phyloP scores from a whole-genome alignment of 1,284 basidiomycete species.

The Fistulinella cinereoalba region DNA sequence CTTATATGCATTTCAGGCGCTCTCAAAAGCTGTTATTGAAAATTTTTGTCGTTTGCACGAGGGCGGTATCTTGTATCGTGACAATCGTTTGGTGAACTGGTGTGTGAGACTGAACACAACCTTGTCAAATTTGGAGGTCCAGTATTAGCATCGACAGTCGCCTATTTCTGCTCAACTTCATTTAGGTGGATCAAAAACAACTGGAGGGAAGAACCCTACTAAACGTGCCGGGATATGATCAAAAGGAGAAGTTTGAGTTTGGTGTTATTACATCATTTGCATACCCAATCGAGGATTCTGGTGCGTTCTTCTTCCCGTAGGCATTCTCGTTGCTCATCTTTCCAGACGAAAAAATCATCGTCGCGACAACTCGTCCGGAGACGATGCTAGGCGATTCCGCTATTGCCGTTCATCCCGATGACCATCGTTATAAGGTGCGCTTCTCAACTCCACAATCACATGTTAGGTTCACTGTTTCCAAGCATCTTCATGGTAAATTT shows the following conservation, averaged over 20 bases:
- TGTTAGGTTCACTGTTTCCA: not conserved
- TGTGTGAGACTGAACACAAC: slow-evolving; percentile 96
- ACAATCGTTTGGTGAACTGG: slow-evolving; percentile 98
- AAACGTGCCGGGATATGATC: slow-evolving; percentile 91
- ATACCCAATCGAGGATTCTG: slow-evolving; percentile 85
- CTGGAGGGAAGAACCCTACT: slow-evolving; percentile 87
- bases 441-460: not conserved
- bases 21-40: slow-evolving; percentile 88
- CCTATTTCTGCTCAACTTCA: not conserved
- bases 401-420: slow-evolving; percentile 94
- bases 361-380: slow-evolving; percentile 98
- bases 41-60: slow-evolving; percentile 92
- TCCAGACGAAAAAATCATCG: slow-evolving; percentile 85
- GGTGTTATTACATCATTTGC: slow-evolving; percentile 96
- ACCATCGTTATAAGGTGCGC: slow-evolving; percentile 77
- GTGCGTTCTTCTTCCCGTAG: slow-evolving; percentile 36
- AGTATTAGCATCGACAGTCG: slow-evolving; percentile 5
- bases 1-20: slow-evolving; percentile 43
- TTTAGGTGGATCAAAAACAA: slow-evolving; percentile 89
- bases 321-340: not conserved
- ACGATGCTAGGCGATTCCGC: slow-evolving; percentile 99
- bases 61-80: slow-evolving; percentile 93
- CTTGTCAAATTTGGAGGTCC: slow-evolving; percentile 90
- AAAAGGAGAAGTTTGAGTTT: slow-evolving; percentile 95
- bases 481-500: slow-evolving; percentile 94